A percentile compares a stretch with the other conserved stretches of the same genome.
Evolutionary conservation across 768 basidiomycete genomes (phyloP).

Genomic region (Xanthoconium purpureum): DNA sequence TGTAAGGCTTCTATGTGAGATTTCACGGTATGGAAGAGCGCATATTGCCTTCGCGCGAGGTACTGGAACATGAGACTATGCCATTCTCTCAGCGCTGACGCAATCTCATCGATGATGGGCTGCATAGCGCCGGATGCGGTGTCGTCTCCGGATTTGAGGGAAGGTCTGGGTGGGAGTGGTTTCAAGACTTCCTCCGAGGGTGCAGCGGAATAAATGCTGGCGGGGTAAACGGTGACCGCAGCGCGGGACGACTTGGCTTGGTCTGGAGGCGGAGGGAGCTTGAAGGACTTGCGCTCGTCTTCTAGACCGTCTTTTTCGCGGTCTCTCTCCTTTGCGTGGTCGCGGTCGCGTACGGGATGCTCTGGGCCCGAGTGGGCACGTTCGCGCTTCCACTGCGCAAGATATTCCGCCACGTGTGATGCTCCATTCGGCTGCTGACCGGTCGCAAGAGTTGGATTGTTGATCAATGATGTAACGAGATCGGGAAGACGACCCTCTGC

Average conservation of each 20-base stretch:
- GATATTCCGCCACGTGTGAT: conserved; percentile 44
- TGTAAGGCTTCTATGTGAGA: conserved; percentile 91
- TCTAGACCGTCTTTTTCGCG: conserved; percentile 64
- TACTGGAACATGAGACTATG: conserved; percentile 89
- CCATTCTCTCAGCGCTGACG: conserved; percentile 96
- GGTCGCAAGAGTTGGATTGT: conserved; percentile 29
- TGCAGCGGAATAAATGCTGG: conserved; percentile 71
- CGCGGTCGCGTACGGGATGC: conserved; percentile 30
- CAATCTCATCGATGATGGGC: conserved; percentile 96
- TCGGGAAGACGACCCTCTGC: conserved; percentile 84
- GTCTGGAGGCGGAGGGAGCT: conserved; percentile 71
- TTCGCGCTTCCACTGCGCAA: conserved; percentile 43
- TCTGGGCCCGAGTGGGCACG: conserved; percentile 28
- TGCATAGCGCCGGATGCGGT: conserved; percentile 79
- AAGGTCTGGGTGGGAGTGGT: conserved; percentile 84
- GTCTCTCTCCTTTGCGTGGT: conserved; percentile 47
- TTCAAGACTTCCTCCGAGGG: conserved; percentile 66
- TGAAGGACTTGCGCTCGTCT: conserved; percentile 59
- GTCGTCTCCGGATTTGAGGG: conserved; percentile 93
- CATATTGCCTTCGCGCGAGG: conserved; percentile 85
- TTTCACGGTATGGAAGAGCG: conserved; percentile 79
- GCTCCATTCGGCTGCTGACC: conserved; percentile 34
- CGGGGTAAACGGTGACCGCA: conserved; percentile 67
- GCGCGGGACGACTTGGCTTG: conserved; percentile 71
- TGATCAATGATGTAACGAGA: conserved; percentile 56